Evolutionary conservation across 108 stramenopile species (phyloP), one percentile per base, ranked within the genome.

Genomic region (Fragilaria crotonensis): DNA sequence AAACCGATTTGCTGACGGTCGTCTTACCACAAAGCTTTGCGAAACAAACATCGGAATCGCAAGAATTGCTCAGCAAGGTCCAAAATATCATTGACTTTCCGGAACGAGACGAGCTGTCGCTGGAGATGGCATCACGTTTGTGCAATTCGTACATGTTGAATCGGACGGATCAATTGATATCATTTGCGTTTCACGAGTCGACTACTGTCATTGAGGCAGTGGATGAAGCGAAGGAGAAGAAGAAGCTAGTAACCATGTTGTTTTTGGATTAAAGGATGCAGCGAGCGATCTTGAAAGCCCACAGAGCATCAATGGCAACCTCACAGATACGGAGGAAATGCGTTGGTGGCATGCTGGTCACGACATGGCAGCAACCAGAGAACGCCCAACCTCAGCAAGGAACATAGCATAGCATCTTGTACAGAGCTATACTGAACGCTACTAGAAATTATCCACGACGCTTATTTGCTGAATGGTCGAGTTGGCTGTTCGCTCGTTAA

Each of bases 181-280:
- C 80, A 50, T 94, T 96, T 74, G 95, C 95, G 0, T 96, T 93
- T 63, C 95, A 96, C 71, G 93, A 94, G 64, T 83, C 80, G 45
- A 80, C 58, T 18, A 96, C 93, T 28, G 93, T 96, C 55, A 83
- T 96, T 51, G 87, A 93, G 64, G 89, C 93, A 20, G 69, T 81
- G 0, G 71, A 77, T 57, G 95, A 96, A 63, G 95, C 95, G 19
- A 72, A 91, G 54, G 85, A 82, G 59, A 61, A 89, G 68, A 79
- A 94, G 31, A 91, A 88, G 83, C 51, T 94, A 54, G 95, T 96
- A 32, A 96, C 95, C 0, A 78, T 84, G 17, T 61, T 96, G 49
- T 93, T 73, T 66, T 71, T 93, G 54, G 91, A 93, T 70, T 93
- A 73, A 85, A n/a, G n/a, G n/a, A n/a, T n/a, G n/a, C n/a, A n/a